phyloP scores from a whole-genome alignment of 2,329 filamentous ascomycete species.

The Xylaria sp. region DNA sequence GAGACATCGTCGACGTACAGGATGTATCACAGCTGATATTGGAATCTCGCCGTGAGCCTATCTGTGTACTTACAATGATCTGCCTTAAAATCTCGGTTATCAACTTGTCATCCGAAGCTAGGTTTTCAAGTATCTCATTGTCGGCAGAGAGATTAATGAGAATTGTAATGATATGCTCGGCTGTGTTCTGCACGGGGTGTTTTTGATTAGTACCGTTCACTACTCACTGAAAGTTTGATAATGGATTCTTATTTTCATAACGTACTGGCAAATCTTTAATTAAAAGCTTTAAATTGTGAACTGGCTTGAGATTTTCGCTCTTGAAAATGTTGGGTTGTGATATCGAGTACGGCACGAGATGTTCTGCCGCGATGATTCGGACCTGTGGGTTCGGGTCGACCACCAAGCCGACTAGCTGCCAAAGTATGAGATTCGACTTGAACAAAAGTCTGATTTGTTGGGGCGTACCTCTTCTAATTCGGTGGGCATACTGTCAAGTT shows the following conservation, averaged over 20 bases:
- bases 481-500: constrained; percentile 64
- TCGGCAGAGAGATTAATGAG: constrained; percentile 87
- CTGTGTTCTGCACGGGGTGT: constrained; percentile 69
- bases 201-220: not conserved
- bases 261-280: constrained; percentile 81
- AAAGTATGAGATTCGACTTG: constrained; percentile 18
- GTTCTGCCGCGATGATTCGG: constrained; percentile 82
- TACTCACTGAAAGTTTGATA: not conserved
- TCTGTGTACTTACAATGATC: constrained; percentile 67
- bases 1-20: constrained; percentile 5
- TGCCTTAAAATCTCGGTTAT: constrained; percentile 73
- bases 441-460: constrained; percentile 1
- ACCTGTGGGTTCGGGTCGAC: constrained; percentile 91
- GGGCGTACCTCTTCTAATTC: constrained; percentile 74
- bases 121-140: constrained; percentile 70
- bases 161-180: constrained; percentile 90
- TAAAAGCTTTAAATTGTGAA: constrained; percentile 87
- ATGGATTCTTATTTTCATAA: not conserved
- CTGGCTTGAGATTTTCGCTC: constrained; percentile 73
- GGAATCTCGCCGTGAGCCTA: not conserved
- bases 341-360: constrained; percentile 81
- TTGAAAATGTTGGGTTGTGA: constrained; percentile 84
- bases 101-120: constrained; percentile 82
- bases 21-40: not conserved
- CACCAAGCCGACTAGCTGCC: constrained; percentile 88